Evolutionary conservation across 106 monocot species (phyloP), one percentile per base, ranked within the genome.

Genomic region (Allium cepa): DNA sequence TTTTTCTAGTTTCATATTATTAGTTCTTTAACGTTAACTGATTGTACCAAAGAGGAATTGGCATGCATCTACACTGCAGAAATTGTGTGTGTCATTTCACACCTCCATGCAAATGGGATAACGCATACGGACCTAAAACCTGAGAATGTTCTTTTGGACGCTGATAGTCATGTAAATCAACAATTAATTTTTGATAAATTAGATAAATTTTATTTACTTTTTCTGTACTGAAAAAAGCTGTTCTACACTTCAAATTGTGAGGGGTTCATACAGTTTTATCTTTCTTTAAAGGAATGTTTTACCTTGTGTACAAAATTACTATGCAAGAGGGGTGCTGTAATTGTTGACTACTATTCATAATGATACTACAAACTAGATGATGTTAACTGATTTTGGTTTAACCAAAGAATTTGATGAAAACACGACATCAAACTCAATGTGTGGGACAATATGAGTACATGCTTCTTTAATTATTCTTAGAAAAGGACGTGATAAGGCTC

Each of bases 41-140:
- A 53, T 10, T 51, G 67, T 26, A 26, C 65, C 84, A 99, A 93
- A 77, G 92, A 99, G 90, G 99, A 99, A 75, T 78, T 99, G 62
- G 99, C 99, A 67, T 87, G 99, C 8, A 73, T 93, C 61, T 99
- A 99, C 53, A 58, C 92, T 11, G 99, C 99, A 71, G 99, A 99
- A 85, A 99, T 99, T 64, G 84, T 99, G 8, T 99, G 90, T 69
- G 92, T 92, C 55, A 92, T 99, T 45, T 82, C 93, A 47, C 99
- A 99, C 73, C 99, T 99, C 76, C 92, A 99, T 83, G 82, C 82
- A 53, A 99, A 93, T 79, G 93, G 93, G 61, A 79, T 99, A 67
- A 99, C 92, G 99, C 99, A 99, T 71, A 82, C 92, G 71, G 99
- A 99, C 59, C 89, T 99, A 17, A 99, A 99, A 75, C 92, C 99